Evolutionary conservation across 768 basidiomycete species (phyloP).

Genomic region (Cystobasidium tubakii): DNA sequence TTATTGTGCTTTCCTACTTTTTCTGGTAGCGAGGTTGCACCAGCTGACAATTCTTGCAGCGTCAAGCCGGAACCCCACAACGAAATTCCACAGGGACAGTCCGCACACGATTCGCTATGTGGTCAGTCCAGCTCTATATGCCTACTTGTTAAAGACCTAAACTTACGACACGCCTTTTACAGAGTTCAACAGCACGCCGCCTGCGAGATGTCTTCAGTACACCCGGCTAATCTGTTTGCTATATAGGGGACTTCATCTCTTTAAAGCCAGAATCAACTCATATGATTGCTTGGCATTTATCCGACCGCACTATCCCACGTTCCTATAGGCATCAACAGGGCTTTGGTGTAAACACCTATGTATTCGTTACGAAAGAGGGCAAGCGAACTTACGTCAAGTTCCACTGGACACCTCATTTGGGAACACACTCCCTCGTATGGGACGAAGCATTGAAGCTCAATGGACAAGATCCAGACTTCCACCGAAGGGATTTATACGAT

Average conservation of each 20-base stretch:
- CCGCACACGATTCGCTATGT: constrained; percentile 40
- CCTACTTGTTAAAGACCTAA: too few species aligned
- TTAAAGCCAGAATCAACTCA: constrained; percentile 55
- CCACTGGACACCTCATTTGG: constrained; percentile 52
- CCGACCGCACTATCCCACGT: constrained; percentile 76
- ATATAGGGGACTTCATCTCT: constrained; percentile 36
- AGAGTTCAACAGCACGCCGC: too few species aligned
- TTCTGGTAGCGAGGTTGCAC: too few species aligned
- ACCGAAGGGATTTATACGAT: constrained; percentile 78
- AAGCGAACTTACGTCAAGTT: constrained; percentile 72
- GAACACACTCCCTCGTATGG: constrained; percentile 77
- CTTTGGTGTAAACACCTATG: constrained; percentile 81
- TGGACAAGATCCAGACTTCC: constrained; percentile 86
- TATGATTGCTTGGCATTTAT: constrained; percentile 79
- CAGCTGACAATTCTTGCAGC: too few species aligned
- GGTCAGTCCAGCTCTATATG: neutral
- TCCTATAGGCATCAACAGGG: constrained; percentile 87
- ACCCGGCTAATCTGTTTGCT: too few species aligned
- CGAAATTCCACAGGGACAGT: constrained; percentile 54
- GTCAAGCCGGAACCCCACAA: constrained; percentile 75
- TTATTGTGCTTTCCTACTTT: too few species aligned
- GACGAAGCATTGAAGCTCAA: constrained; percentile 78
- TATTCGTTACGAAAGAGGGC: constrained; percentile 62
- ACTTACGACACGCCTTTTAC: too few species aligned
- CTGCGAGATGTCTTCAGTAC: too few species aligned